Conservation (phyloP, 176 grass and related monocot genomes). For the Oryza meyeriana region DNA sequence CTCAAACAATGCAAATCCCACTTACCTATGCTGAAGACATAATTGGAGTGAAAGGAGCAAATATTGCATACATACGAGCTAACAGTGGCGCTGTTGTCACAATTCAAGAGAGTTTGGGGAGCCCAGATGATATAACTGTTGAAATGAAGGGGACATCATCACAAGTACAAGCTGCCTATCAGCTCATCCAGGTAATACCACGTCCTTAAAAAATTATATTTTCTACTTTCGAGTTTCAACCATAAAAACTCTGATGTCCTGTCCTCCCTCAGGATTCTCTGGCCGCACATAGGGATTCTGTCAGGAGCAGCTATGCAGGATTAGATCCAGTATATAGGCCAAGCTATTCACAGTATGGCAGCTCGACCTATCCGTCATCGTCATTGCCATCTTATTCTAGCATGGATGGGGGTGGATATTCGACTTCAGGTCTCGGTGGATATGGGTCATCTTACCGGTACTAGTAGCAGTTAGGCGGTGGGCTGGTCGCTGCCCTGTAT, state of each 20-base stretch:
- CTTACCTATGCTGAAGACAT: slow-evolving; percentile 95
- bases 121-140: slow-evolving; percentile 93
- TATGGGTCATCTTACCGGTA: slow-evolving; percentile 70
- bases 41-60: slow-evolving; percentile 87
- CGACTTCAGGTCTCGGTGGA: slow-evolving; percentile 68
- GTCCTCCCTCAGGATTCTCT: slow-evolving; percentile 64
- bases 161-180: slow-evolving; percentile 87
- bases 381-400: slow-evolving; percentile 66
- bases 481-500: slow-evolving; percentile 9
- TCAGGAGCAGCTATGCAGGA: slow-evolving; percentile 60
- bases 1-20: slow-evolving; percentile 98
- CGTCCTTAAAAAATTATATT: not conserved
- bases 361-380: slow-evolving; percentile 54
- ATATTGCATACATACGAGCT: slow-evolving; percentile 87
- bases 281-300: slow-evolving; percentile 69
- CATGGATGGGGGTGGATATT: slow-evolving; percentile 57
- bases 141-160: slow-evolving; percentile 95
- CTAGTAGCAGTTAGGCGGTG: slow-evolving; percentile 25
- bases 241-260: not conserved
- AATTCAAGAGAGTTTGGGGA: slow-evolving; percentile 80
- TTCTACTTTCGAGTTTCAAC: not conserved
- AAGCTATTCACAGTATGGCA: slow-evolving; percentile 70
- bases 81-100: slow-evolving; percentile 83
- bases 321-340: slow-evolving; percentile 71
- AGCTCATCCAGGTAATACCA: slow-evolving; percentile 73